Conservation (phyloP, 768 basidiomycete genomes). For the Serendipita vermifera region DNA sequence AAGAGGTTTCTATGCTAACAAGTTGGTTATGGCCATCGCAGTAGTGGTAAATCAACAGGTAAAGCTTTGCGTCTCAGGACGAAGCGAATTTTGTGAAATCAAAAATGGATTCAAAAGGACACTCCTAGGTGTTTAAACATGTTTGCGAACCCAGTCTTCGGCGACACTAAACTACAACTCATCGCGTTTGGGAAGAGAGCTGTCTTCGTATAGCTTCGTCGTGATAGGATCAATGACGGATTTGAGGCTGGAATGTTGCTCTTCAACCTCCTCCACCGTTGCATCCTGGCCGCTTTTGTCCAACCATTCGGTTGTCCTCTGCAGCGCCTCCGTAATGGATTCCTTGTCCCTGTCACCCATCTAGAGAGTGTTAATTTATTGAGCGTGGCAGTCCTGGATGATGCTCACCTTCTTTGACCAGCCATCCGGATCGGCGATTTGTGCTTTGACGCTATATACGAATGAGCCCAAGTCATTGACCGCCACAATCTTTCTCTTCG, state of each 20-base stretch:
- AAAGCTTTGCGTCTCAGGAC: no score
- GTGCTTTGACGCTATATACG: constrained; percentile 31
- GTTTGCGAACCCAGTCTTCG: no score
- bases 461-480: constrained; percentile 23
- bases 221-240: constrained; percentile 31
- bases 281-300: constrained; percentile 29
- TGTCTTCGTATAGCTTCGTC: constrained; percentile 23
- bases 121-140: not conserved
- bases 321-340: constrained; percentile 30
- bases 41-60: no score
- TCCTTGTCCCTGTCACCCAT: constrained; percentile 17
- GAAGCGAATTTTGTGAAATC: no score
- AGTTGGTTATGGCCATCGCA: no score
- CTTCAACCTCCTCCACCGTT: constrained; percentile 33
- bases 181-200: not conserved
- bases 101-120: not conserved
- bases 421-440: constrained; percentile 32
- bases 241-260: constrained; percentile 23
- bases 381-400: not conserved
- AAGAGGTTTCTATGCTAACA: no score
- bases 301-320: constrained; percentile 33
- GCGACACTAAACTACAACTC: no score
- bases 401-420: constrained; percentile 28
- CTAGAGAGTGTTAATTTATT: not conserved
- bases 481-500: constrained; percentile 21